phyloP scores from a whole-genome alignment of 768 basidiomycete genomes.

The Kwoniella mangroviensis region DNA sequence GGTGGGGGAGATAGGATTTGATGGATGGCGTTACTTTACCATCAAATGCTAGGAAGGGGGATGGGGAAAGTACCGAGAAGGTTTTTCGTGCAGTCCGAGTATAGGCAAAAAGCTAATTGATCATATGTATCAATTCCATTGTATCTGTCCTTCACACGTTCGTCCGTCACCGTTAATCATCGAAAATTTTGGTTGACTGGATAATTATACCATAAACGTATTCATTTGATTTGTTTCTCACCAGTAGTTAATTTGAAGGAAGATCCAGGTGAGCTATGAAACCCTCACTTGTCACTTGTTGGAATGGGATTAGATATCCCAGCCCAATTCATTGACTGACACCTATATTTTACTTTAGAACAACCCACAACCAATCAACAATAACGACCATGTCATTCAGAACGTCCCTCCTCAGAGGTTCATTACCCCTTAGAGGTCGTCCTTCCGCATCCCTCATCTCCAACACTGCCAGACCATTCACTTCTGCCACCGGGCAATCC shows the following conservation, averaged over 20 bases:
- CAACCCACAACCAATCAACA: neutral
- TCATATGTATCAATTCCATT: neutral
- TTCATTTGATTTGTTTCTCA: too few species aligned
- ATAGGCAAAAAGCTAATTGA: neutral
- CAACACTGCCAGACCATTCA: constrained; percentile 24
- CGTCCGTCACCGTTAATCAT: too few species aligned
- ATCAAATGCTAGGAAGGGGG: neutral
- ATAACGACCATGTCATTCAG: constrained; percentile 28
- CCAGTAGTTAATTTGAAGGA: too few species aligned
- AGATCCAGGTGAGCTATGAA: too few species aligned
- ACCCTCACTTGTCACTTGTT: too few species aligned
- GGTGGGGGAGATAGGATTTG: neutral
- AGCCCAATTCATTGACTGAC: too few species aligned
- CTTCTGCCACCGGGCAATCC: constrained; percentile 18
- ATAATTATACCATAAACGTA: too few species aligned
- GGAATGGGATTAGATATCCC: too few species aligned
- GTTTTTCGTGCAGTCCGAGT: neutral
- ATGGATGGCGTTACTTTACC: neutral
- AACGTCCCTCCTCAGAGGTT: constrained; percentile 33
- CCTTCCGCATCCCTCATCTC: constrained; percentile 8
- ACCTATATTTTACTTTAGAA: neutral
- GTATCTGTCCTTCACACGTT: neutral
- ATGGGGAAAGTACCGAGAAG: neutral
- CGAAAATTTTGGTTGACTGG: too few species aligned
- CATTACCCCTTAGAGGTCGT: neutral